Base-by-base conservation (phyloP, 345 rosid genomes). In the Noccaea bulbosa region DNA sequence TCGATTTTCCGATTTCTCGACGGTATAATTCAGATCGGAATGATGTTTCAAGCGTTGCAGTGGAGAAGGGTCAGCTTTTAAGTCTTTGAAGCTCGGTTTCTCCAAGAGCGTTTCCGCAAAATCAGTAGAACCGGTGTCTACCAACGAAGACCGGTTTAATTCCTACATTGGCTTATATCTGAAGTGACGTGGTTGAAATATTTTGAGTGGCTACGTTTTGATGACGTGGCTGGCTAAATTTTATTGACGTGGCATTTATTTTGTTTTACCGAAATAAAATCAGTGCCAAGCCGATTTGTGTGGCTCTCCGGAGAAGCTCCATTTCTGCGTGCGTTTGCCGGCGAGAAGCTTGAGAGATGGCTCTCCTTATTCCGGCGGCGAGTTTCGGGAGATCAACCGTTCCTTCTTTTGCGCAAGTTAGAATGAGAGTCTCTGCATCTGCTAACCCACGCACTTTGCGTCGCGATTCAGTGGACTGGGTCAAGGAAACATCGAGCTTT, bases 401-500 rank as follows among this genome's bases (percentile, higher is more conserved):
- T 22, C 56, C 85, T 0, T 65, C 76, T 5, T 30, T 77, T 27
- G 54, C 38, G 24, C 67, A 62, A 9, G 41, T 45, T 54, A 77
- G 73, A 11, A 37, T 61, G 60, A 81, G 77, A 69, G 51, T 57
- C 6, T 75, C 81, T 20, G 41, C 78, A 11, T 65, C 57, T 15
- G 88, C 93, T 69, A 65, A 81, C 32, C 77, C 2, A 68, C 84
- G 16, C 72, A 81, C 60, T 9, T 40, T 30, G 67, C 88, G 15
- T 70, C 33, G 47, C 55, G 47, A 43, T 78, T 62, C 55, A 2
- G 81, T 80, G 32, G 79, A 84, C 60, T 82, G 88, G 88, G 80
- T 73, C 3, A 82, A 81, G 62, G 89, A 84, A 57, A 87, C 89
- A 59, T 80, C 86, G 35, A 77, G 83, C 81, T 90, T 81, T 73